A percentile compares a stretch with the other conserved stretches of the same genome.
phyloP scores from a whole-genome alignment of 345 rosid genomes.

The Chamaenerion angustifolium region DNA sequence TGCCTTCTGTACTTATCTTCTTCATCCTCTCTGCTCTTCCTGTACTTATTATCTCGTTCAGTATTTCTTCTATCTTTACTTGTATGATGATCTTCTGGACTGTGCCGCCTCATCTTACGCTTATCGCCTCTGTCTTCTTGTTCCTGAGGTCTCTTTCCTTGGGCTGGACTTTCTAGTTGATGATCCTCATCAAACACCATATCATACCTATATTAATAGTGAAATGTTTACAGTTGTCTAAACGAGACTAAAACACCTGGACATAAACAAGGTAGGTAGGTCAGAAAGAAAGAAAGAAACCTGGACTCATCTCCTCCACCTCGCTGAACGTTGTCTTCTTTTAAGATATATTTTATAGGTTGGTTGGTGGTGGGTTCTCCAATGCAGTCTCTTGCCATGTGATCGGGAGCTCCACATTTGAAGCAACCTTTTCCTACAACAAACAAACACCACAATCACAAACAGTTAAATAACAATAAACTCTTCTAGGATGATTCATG shows the following conservation, averaged over 20 bases:
- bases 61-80: constrained; percentile 23
- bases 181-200: constrained; percentile 73
- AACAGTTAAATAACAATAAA: too few species aligned
- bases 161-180: constrained; percentile 30
- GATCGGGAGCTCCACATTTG: constrained; percentile 78
- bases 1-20: constrained; percentile 12
- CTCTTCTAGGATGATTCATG: too few species aligned
- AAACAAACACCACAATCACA: too few species aligned
- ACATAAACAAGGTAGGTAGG: not conserved
- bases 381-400: constrained; percentile 67
- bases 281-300: constrained; percentile 10
- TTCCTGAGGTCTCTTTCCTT: constrained; percentile 24
- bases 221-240: not conserved
- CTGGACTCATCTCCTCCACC: constrained; percentile 48
- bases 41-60: constrained; percentile 1
- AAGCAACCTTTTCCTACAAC: constrained; percentile 64
- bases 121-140: constrained; percentile 17
- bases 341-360: constrained; percentile 42
- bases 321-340: constrained; percentile 52
- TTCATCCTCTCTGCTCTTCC: constrained; percentile 9
- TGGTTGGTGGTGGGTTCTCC: constrained; percentile 24
- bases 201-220: constrained; percentile 36
- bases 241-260: not conserved
- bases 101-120: constrained; percentile 19
- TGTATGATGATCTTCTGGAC: constrained; percentile 16